phyloP scores from a whole-genome alignment of 2,329 filamentous ascomycete genomes.

The Ophiostoma fasciatum region DNA sequence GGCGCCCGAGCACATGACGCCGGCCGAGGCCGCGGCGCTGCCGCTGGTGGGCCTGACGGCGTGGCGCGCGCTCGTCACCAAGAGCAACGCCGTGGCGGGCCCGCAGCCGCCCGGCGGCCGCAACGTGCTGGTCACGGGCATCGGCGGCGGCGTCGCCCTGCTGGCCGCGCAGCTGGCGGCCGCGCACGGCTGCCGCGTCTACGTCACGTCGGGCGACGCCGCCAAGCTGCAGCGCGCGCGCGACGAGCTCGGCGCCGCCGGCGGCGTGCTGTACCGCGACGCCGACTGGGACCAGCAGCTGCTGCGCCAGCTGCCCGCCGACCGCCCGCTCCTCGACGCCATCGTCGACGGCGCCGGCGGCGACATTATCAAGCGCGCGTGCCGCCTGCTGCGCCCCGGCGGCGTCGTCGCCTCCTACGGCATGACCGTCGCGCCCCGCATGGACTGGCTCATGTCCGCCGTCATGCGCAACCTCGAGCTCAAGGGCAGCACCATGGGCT shows the following conservation, averaged over 20 bases:
- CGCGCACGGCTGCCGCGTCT: conserved; percentile 62
- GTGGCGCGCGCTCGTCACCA: conserved; percentile 74
- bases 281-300: conserved; percentile 71
- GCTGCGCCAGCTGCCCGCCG: conserved; percentile 41
- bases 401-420: conserved; percentile 80
- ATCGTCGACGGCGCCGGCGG: conserved; percentile 87
- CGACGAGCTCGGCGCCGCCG: conserved; percentile 54
- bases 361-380: conserved; percentile 57
- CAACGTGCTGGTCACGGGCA: conserved; percentile 78
- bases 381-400: conserved; percentile 59
- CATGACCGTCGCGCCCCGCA: conserved; percentile 76
- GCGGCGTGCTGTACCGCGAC: conserved; percentile 71
- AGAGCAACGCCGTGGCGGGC: conserved; percentile 46
- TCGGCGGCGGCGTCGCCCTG: conserved; percentile 83
- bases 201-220: conserved; percentile 59
- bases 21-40: conserved; percentile 66
- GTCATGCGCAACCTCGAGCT: conserved; percentile 82
- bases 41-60: conserved; percentile 77
- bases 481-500: conserved; percentile 80
- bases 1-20: conserved; percentile 55
- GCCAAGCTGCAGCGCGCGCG: conserved; percentile 63
- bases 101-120: conserved; percentile 27
- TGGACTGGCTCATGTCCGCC: conserved; percentile 74
- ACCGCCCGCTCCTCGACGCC: conserved; percentile 59
- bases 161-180: conserved; percentile 68